phyloP scores from a whole-genome alignment of 2,329 filamentous ascomycete species.

The Ampelomyces quisqualis region DNA sequence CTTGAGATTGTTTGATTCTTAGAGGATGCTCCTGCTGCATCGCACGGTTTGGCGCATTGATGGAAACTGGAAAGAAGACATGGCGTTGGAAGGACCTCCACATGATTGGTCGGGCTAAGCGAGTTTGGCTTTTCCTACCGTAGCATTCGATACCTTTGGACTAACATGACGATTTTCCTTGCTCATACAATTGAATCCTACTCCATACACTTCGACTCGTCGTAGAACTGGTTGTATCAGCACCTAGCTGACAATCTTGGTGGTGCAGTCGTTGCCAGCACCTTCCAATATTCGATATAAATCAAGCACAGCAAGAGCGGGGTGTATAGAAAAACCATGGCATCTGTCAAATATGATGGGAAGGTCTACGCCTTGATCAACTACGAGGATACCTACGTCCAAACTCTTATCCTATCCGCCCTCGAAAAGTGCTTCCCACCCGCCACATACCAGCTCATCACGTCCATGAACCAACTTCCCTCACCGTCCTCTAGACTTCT shows the following conservation, averaged over 20 bases:
- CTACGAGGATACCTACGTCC: constrained; percentile 87
- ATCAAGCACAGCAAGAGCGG: no score
- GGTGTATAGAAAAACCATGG: constrained; percentile 10
- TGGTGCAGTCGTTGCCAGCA: no score
- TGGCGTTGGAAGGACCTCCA: constrained; percentile 21
- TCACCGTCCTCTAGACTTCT: constrained; percentile 57
- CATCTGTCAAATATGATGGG: constrained; percentile 3
- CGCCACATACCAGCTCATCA: constrained; percentile 57
- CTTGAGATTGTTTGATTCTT: constrained; percentile 50
- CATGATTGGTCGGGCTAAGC: constrained; percentile 39
- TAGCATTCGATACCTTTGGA: not conserved
- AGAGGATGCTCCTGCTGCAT: no score
- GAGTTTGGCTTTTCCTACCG: constrained; percentile 27
- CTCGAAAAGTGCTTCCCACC: constrained; percentile 62
- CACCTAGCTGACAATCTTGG: no score
- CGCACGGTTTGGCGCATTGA: constrained; percentile 10
- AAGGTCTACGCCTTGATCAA: constrained; percentile 70
- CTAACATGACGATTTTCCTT: constrained; percentile 23
- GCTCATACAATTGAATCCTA: constrained; percentile 4
- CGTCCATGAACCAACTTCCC: constrained; percentile 52
- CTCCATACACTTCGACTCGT: not conserved
- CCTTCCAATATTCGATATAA: no score
- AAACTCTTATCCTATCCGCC: constrained; percentile 78
- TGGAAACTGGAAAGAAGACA: constrained; percentile 4
- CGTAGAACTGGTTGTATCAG: no score